Conservation (phyloP, 2,329 filamentous ascomycete genomes). For the Colletotrichum sp. region DNA sequence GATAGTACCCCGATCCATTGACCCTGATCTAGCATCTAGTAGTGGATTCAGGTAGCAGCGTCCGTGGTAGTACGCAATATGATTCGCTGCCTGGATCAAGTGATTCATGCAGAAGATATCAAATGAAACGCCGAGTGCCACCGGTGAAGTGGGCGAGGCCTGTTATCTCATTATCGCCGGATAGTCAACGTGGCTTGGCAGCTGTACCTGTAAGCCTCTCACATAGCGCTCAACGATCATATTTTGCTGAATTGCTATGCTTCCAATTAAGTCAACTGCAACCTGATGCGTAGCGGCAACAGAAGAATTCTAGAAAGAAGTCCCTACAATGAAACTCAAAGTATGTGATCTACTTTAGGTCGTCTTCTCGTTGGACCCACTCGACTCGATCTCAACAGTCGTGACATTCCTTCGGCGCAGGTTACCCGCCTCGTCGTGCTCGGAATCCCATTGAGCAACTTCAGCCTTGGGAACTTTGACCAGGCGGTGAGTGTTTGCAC, state of each 20-base stretch:
- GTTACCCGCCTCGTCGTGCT: constrained; percentile 56
- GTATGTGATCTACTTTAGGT: background rate
- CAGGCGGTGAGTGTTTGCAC: constrained; percentile 49
- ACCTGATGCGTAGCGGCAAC: accelerated
- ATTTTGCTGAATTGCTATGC: background rate
- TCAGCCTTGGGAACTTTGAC: constrained; percentile 58
- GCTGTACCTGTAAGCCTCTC: background rate
- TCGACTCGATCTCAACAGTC: background rate
- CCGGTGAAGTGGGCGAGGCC: background rate
- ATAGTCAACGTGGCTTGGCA: background rate
- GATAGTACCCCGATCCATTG: background rate
- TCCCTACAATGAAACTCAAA: background rate
- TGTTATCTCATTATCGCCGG: background rate
- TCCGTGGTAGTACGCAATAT: background rate
- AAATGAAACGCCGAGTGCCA: background rate
- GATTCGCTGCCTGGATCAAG: background rate
- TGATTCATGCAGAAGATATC: background rate
- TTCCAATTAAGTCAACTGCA: background rate
- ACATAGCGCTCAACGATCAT: background rate
- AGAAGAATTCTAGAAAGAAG: background rate
- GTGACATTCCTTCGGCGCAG: constrained; percentile 22
- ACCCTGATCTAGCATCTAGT: background rate
- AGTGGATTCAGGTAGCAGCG: background rate
- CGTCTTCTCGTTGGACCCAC: constrained; percentile 5
- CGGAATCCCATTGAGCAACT: constrained; percentile 60